Evolutionary conservation across 2,329 filamentous ascomycete species (phyloP).

Genomic region (Penicillium nordicum): DNA sequence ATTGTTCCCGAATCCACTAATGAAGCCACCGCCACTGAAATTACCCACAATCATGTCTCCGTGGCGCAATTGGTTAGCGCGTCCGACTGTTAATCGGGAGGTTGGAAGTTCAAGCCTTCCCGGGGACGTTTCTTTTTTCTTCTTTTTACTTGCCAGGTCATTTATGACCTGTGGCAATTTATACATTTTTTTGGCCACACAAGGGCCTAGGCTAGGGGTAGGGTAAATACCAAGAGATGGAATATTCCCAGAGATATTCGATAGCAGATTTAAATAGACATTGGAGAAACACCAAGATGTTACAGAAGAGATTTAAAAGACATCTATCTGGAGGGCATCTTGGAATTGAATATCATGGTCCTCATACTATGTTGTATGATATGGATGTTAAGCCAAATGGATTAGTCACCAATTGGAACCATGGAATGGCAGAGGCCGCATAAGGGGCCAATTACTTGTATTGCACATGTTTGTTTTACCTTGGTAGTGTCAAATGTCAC

Average conservation of each 20-base stretch:
- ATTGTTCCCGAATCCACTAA: neutral
- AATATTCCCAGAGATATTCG: neutral
- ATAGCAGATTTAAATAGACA: neutral
- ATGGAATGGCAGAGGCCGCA: neutral
- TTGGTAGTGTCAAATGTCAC: neutral
- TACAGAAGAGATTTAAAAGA: neutral
- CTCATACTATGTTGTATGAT: neutral
- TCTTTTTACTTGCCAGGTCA: neutral
- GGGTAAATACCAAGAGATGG: neutral
- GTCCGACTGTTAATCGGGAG: slow-evolving; percentile 38
- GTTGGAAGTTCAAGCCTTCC: slow-evolving; percentile 43
- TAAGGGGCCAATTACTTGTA: neutral
- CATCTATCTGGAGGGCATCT: no score
- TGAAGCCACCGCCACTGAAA: neutral
- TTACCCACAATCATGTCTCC: slow-evolving; percentile 17
- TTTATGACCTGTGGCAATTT: neutral
- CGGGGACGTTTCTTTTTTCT: slow-evolving; percentile 30
- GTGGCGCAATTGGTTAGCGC: slow-evolving; percentile 37
- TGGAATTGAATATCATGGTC: no score
- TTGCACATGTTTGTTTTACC: neutral
- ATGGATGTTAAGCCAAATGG: no score
- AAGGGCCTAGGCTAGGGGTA: neutral
- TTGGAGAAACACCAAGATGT: neutral
- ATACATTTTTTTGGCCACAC: neutral
- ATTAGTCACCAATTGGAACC: no score